Evolutionary conservation across 805 yeast genomes (phyloP).

Genomic region (Cyberlindnera subsufficiens): DNA sequence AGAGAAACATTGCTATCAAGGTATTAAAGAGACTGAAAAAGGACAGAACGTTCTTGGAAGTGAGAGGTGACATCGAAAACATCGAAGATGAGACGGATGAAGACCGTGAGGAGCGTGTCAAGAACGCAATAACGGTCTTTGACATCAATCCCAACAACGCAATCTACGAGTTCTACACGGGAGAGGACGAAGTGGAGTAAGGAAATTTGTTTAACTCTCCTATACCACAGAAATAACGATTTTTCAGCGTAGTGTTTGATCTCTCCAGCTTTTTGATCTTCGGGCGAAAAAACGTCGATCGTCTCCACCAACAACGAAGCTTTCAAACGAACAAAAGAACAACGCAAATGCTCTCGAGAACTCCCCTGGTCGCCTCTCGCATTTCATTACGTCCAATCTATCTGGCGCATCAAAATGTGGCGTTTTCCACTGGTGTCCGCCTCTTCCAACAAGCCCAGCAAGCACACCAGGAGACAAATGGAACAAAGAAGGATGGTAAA

Average conservation of each 20-base stretch:
- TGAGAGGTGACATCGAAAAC: slow-evolving; percentile 35
- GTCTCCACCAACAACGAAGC: no score
- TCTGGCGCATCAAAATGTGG: no score
- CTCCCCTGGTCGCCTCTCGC: no score
- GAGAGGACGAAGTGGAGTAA: slow-evolving; percentile 9
- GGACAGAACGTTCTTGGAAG: slow-evolving; percentile 75
- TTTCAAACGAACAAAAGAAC: no score
- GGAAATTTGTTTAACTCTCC: neutral
- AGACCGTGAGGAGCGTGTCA: slow-evolving; percentile 20
- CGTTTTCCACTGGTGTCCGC: slow-evolving; percentile 5
- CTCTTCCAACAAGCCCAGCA: neutral
- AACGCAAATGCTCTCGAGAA: no score
- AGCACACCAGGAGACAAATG: slow-evolving; percentile 1
- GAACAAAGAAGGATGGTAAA: slow-evolving; percentile 19
- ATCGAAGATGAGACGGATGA: slow-evolving; percentile 19
- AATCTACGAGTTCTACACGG: slow-evolving; percentile 45
- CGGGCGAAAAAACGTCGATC: no score
- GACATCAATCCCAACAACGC: slow-evolving; percentile 77
- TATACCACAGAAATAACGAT: neutral
- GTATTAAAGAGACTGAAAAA: slow-evolving; percentile 79
- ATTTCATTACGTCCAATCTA: no score
- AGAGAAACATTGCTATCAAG: slow-evolving; percentile 66
- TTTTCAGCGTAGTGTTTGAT: neutral
- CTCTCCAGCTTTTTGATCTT: no score
- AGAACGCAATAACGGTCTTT: slow-evolving; percentile 25